Evolutionary conservation across 176 grass and related monocot genomes (phyloP), one percentile per base, ranked within the genome.

Genomic region (Puya raimondii): DNA sequence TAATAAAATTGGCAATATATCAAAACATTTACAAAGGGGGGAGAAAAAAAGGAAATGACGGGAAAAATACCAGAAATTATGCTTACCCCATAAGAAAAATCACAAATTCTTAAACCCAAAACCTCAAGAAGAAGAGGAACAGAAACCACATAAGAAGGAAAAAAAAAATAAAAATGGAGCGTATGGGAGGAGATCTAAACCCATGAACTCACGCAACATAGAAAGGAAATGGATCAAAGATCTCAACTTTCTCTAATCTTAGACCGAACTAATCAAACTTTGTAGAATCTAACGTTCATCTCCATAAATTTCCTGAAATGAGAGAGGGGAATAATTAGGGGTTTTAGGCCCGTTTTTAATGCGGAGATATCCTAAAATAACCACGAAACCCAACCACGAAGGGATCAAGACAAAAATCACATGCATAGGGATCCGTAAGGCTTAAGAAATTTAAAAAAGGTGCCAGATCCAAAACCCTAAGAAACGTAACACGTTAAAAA

Each of bases 361-460:
- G n/a, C 17, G 9, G 56, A 21, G 64, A 57, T 47, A 73, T 83
- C 81, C 72, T 80, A 79, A 87, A 88, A 81, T 81, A 29, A 79
- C 63, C 61, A 63, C 81, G 63, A 88, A 88, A 85, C 82, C 80
- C 78, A 81, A 77, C 78, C 70, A 80, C 69, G 69, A 96, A 75
- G 82, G 70, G 82, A 96, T 88, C 80, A 75, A 74, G 76, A 78
- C 3, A 23, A 85, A 86, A 85, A 81, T 85, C 80, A 84, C 80
- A 85, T 86, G 91, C 91, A 88, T 80, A 81, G 77, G 85, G 79
- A 91, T 85, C 85, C 91, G 85, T 91, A 87, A 88, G 70, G 65
- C 87, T 88, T 80, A 96, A 91, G 85, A 76, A 91, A 91, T 77
- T 83, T 70, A 69, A 82, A 83, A 81, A 74, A 83, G 72, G 47